Base-by-base conservation (phyloP, 192 early-diverging fungal species). In the Backusella liffmaniae region DNA sequence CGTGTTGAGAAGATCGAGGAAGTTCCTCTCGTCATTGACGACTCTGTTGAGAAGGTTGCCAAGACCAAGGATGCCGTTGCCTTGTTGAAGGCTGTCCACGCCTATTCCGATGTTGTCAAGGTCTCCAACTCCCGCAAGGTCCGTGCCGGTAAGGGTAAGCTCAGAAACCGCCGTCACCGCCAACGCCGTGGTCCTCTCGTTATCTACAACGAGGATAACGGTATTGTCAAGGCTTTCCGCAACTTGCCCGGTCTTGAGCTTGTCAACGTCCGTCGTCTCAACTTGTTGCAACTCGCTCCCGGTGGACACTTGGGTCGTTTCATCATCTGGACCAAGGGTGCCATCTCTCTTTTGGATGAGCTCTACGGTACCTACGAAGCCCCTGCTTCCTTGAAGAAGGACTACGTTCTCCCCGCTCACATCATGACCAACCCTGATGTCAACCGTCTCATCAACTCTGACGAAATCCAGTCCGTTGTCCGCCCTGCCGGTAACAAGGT, bases 301-400 rank as follows among this genome's bases (percentile, higher is more conserved):
- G 98, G 98, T 87, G 96, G 96, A 82, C 98, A 99, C 90, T 90
- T 99, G 83, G 98, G 98, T 80, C 96, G 97, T 85, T 99, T 99
- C 89, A 88, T 98, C 86, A 98, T 99, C 95, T 99, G 98, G 98
- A 96, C 98, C 78, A 89, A 95, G 86, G 83, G 88, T 59, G 97
- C 97, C 77, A 96, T 98, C 84, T 89, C 91, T 84, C 88, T 94
- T 41, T 91, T 99, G 82, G 96, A 98, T 86, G 85, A 90, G 80
- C 88, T 99, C 81, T 99, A 93, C 84, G 98, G 98, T 84, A 92
- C 97, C 75, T 87, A 90, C 88, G 88, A 89, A 79, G 89, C 88
- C 79, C 83, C 88, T 49, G 90, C 96, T 70, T 73, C 87, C 86
- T 89, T 94, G 80, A 99, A 98, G 94, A 95, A 92, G 88, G 92